These are phyloP conservation scores for Metschnikowia peoriensis DNA, from an alignment of 805 yeast species.

Conservation along the genomic window DNA sequence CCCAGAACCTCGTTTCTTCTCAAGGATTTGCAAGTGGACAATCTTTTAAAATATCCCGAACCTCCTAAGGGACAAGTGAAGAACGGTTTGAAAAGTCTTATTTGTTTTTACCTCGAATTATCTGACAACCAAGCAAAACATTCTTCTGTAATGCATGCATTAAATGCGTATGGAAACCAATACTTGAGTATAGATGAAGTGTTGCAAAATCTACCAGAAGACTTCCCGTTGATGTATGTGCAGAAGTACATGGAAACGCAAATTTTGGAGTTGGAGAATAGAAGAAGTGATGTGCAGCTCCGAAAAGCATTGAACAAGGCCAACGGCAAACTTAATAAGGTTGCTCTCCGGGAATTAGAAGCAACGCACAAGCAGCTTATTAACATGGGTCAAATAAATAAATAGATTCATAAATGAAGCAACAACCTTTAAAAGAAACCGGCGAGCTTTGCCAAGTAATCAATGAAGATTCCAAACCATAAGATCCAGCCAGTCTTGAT, in stretches of 20 bases:
- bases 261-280: slow-evolving; percentile 21
- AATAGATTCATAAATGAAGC: not conserved
- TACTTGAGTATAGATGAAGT: slow-evolving; percentile 26
- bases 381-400: not conserved
- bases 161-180: slow-evolving; percentile 22
- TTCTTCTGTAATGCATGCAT: slow-evolving; percentile 29
- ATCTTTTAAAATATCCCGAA: not conserved
- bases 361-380: not conserved
- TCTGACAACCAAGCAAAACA: slow-evolving; percentile 10
- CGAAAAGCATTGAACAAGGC: slow-evolving; percentile 30
- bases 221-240: slow-evolving; percentile 29
- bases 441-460: slow-evolving; percentile 52
- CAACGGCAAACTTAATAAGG: slow-evolving; percentile 23
- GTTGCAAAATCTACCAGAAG: slow-evolving; percentile 28
- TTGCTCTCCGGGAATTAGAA: slow-evolving; percentile 23
- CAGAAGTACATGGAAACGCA: slow-evolving; percentile 25
- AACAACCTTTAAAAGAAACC: slow-evolving; percentile 30
- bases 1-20: slow-evolving; percentile 21
- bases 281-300: slow-evolving; percentile 18
- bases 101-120: slow-evolving; percentile 19
- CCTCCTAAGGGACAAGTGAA: slow-evolving; percentile 1
- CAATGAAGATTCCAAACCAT: slow-evolving; percentile 64
- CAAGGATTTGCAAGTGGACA: not conserved
- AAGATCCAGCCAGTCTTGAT: slow-evolving; percentile 72
- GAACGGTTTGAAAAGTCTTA: slow-evolving; percentile 16